Evolutionary conservation across 176 grass and related monocot species (phyloP).

Genomic region (Elymus sibiricus): DNA sequence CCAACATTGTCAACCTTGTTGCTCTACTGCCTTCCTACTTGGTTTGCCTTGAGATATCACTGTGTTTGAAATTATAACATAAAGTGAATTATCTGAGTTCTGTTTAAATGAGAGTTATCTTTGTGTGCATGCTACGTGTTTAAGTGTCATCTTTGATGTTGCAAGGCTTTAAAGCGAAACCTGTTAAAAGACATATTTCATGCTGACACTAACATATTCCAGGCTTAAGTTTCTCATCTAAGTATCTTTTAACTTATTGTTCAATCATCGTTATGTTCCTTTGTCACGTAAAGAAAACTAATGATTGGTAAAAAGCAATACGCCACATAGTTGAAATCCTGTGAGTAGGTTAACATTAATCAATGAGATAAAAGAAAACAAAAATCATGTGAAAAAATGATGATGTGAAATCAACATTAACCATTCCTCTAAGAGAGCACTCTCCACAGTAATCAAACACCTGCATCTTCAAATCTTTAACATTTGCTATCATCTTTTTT

Average conservation of each 20-base stretch:
- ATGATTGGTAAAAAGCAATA: neutral
- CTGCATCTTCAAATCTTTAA: too few species aligned
- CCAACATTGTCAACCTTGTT: neutral
- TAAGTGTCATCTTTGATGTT: neutral
- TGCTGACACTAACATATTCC: conserved; percentile 22
- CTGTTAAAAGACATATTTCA: conserved; percentile 28
- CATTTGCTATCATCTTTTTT: too few species aligned
- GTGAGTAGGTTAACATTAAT: neutral
- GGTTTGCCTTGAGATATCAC: neutral
- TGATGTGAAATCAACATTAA: neutral
- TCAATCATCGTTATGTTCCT: conserved; percentile 11
- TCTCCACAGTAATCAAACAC: neutral
- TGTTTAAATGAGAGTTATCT: neutral
- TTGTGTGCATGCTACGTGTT: neutral
- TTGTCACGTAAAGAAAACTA: neutral
- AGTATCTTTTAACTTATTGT: neutral
- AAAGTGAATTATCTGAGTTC: neutral
- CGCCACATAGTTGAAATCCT: neutral
- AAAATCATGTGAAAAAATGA: neutral
- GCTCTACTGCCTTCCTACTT: neutral
- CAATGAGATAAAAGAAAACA: too few species aligned
- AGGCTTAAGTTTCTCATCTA: neutral
- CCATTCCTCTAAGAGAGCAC: neutral
- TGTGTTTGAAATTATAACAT: neutral
- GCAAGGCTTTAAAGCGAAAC: conserved; percentile 23